Percentiles rank a stretch among this genome's conserved stretches.
Conservation (phyloP, 2,329 filamentous ascomycete genomes). For the Neodidymelliopsis sp. region DNA sequence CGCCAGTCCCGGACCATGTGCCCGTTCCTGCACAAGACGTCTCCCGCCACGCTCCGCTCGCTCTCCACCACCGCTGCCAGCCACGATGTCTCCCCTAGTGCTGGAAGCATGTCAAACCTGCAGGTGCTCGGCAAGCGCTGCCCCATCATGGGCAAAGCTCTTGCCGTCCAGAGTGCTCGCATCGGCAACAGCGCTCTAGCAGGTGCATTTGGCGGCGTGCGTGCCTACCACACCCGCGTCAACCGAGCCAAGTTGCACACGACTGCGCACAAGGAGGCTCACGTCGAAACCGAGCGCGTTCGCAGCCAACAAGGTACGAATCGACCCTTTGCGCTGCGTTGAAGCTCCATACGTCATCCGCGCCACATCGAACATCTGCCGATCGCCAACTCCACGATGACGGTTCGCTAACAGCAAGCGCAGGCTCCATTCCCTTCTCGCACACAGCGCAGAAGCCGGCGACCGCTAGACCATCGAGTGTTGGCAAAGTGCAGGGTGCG, state of each 20-base stretch:
- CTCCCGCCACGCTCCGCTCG: constrained; percentile 87
- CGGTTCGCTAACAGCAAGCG: constrained; percentile 1
- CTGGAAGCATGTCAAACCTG: constrained; percentile 95
- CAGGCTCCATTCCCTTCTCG: constrained; percentile 42
- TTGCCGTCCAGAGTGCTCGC: constrained; percentile 78
- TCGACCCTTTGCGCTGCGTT: background rate
- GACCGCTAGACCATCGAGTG: constrained; percentile 28
- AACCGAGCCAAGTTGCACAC: constrained; percentile 83
- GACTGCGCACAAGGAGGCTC: constrained; percentile 77
- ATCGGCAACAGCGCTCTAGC: constrained; percentile 55
- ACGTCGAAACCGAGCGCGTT: constrained; percentile 66
- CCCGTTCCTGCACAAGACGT: constrained; percentile 95
- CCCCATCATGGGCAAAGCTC: constrained; percentile 98
- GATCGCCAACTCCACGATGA: constrained; percentile 3
- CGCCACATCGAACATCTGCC: constrained; percentile 3
- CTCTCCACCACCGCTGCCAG: constrained; percentile 77
- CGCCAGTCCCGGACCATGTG: constrained; percentile 97
- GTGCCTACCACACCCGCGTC: constrained; percentile 58
- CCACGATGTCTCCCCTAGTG: constrained; percentile 75
- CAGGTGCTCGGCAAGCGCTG: constrained; percentile 93
- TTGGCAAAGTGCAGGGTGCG: constrained; percentile 58
- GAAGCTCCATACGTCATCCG: constrained; percentile 4
- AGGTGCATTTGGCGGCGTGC: constrained; percentile 58
- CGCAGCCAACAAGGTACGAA: constrained; percentile 53
- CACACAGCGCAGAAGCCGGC: constrained; percentile 36